Base-by-base conservation (phyloP, 2,329 filamentous ascomycete species). In the Phaeophleospora eucalypticola region DNA sequence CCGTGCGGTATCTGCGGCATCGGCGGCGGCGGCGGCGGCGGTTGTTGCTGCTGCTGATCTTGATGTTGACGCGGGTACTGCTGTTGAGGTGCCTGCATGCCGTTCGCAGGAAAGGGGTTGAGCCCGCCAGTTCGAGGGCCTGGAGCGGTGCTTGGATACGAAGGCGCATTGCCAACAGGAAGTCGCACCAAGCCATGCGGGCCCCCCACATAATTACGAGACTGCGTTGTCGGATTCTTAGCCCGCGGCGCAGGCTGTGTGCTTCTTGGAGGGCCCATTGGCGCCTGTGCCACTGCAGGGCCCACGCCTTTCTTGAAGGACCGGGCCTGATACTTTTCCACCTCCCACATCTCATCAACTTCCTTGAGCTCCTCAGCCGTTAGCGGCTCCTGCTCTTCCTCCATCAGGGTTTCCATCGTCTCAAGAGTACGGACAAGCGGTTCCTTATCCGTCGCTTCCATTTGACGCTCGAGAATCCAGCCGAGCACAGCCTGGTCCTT, bases 401-500 rank as follows among this genome's bases (percentile, higher is more conserved):
- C 54, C 45, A 65, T 61, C 36, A 68, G 48, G 0, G 61, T 65
- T 45, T 67, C 65, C 56, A 61, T 65, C 0, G 64, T 67, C 36
- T 58, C 54, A 20, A 68, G 56, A 4, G 41, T 44, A 14, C 60
- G 52, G 17, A 68, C 34, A 12, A 48, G 53, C n/a, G 52, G 53
- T 4, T 37, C 16, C 10, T 75, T 74, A 41, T 82, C 34, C 6
- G 43, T 17, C 10, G 16, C 80, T 9, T 78, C 69, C 46, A 86
- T 83, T 53, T 89, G 83, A 54, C 80, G 75, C 48, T 78, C 74
- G 4, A 89, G 68, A 15, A 87, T 74, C 1, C 34, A 52, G 59
- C 94, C 89, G 35, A 85, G 65, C 2, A 84, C 78, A 2, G 67
- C 52, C 4, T 70, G 68, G 58, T 85, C 81, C 55, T 82, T 83